Evolutionary conservation across 495 filamentous ascomycete genomes (phyloP).

Genomic region (Tuber microsphaerosporum): DNA sequence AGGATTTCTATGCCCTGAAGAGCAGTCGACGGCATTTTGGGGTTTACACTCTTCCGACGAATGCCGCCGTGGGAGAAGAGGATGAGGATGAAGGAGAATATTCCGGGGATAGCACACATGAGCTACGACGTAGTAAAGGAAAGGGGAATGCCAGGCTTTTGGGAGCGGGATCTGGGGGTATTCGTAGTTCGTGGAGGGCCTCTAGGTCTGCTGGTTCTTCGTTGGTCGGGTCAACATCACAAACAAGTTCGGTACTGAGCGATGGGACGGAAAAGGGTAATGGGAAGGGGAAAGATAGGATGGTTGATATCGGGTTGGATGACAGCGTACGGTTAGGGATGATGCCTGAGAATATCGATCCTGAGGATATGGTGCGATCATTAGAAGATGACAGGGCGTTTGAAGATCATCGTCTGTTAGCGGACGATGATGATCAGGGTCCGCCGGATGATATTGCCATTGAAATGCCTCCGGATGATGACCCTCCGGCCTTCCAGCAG

Average conservation of each 20-base stretch:
- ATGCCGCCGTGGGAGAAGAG: slow-evolving; percentile 54
- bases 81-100: slow-evolving; percentile 46
- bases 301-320: slow-evolving; percentile 86
- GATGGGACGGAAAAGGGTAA: slow-evolving; percentile 42
- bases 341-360: slow-evolving; percentile 40
- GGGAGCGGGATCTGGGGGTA: slow-evolving; percentile 40
- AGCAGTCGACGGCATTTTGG: slow-evolving; percentile 82
- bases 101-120: slow-evolving; percentile 37
- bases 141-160: slow-evolving; percentile 27
- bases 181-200: slow-evolving; percentile 53
- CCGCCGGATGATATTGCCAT: slow-evolving; percentile 55
- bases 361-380: slow-evolving; percentile 38
- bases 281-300: slow-evolving; percentile 57
- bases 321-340: slow-evolving; percentile 50
- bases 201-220: slow-evolving; percentile 41
- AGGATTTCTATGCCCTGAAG: slow-evolving; percentile 87
- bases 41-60: slow-evolving; percentile 42
- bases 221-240: slow-evolving; percentile 28
- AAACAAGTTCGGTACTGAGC: slow-evolving; percentile 28
- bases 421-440: slow-evolving; percentile 46
- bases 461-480: slow-evolving; percentile 55
- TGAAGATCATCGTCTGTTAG: slow-evolving; percentile 17
- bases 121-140: slow-evolving; percentile 36
- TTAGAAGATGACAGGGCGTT: slow-evolving; percentile 21
- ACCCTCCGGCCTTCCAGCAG: slow-evolving; percentile 78